These are phyloP conservation scores for Gamarada debralockiae DNA, from an alignment of 495 filamentous ascomycete genomes.

Conservation along the genomic window DNA sequence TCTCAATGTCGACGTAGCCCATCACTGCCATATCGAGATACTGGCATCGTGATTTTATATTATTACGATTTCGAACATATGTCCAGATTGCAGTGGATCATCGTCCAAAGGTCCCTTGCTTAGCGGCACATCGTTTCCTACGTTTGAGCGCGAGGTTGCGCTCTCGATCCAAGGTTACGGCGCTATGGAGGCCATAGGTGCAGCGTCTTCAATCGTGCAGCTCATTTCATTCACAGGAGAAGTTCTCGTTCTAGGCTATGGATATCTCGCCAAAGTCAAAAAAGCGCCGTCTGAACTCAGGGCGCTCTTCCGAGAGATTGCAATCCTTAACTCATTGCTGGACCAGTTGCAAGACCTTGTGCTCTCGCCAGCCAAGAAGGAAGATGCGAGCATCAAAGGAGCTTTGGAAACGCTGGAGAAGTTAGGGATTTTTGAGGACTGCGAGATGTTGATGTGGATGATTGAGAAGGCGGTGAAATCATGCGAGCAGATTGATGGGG, in stretches of 20 bases:
- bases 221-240: constrained; percentile 8
- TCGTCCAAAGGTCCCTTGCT: too few relatives aligned
- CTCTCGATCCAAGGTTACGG: too few relatives aligned
- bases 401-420: neutral
- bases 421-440: neutral
- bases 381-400: neutral
- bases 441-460: neutral
- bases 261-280: constrained; percentile 8
- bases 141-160: too few relatives aligned
- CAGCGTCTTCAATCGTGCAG: constrained; percentile 6
- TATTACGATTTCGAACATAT: too few relatives aligned
- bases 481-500: constrained; percentile 1
- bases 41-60: too few relatives aligned
- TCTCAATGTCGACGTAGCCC: too few relatives aligned
- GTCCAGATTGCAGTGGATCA: too few relatives aligned
- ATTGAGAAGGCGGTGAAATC: neutral
- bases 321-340: constrained; percentile 6
- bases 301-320: neutral
- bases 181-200: too few relatives aligned
- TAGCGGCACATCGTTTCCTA: too few relatives aligned
- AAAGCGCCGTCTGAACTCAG: constrained; percentile 5
- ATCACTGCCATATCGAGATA: too few relatives aligned
- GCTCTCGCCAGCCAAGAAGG: neutral
- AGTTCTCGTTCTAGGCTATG: constrained; percentile 5
- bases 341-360: constrained; percentile 3